Base-by-base conservation (phyloP, 2,329 filamentous ascomycete species). In the Graphilbum ipis-grandicollis region DNA sequence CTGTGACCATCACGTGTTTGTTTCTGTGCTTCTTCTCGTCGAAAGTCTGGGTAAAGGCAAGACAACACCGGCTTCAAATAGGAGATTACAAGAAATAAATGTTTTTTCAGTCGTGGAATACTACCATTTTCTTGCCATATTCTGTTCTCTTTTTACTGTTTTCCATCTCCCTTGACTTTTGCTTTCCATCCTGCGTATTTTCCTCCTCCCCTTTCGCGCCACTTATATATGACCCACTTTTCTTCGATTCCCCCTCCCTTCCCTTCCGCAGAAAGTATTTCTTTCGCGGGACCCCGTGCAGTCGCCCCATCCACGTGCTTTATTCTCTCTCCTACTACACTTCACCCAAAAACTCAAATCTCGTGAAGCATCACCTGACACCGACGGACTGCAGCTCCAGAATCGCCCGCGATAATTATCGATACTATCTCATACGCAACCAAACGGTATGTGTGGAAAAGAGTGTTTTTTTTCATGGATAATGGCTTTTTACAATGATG, bases 341-440 rank as follows among this genome's bases (percentile, higher is more conserved):
- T 28, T 33, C 34, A 22, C 23, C 31, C 26, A 19, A 22, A 26
- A 25, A 21, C 17, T 33, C 31, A 35, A 39, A 42, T 41, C 44
- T 43, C 44, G 44, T 46, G 44, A 46, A 46, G 43, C 44, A 46
- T 46, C 44, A 46, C 44, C 44, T 46, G 44, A 46, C 44, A 45
- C 44, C 19, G 41, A 40, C 35, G 41, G 43, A 36, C 43, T 45
- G 40, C 44, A 46, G 41, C 41, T 40, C 39, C 41, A 42, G 41
- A 35, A n/a, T 38, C 31, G 32, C 14, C 15, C 17, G 5, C 10
- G 5, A 31, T 4, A 10, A 13, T 7, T 13, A 28, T 28, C 26
- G 26, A 14, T 21, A 5, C n/a, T n/a, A n/a, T n/a, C n/a, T n/a
- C n/a, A n/a, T n/a, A n/a, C n/a, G n/a, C n/a, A n/a, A n/a, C n/a